phyloP scores from a whole-genome alignment of 1,284 basidiomycete species.

The Microbotryomycetes sp. region DNA sequence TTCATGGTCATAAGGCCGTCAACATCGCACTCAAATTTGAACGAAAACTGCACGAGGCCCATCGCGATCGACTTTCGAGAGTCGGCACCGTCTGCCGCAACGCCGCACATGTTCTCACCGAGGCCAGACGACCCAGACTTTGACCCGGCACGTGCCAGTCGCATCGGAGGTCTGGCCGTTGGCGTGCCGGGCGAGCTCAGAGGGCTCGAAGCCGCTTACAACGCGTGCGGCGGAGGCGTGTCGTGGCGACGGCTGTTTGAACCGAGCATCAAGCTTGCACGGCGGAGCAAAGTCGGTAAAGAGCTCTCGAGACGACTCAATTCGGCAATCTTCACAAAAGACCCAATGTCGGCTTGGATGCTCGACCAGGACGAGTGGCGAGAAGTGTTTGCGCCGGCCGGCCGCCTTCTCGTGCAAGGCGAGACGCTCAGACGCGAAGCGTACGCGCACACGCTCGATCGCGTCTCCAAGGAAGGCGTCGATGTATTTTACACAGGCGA shows the following conservation, averaged over 20 bases:
- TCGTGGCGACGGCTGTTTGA: slow-evolving; percentile 68
- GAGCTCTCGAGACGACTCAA: slow-evolving; percentile 67
- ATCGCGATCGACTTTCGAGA: slow-evolving; percentile 78
- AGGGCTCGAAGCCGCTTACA: slow-evolving; percentile 71
- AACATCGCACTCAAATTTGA: slow-evolving; percentile 36
- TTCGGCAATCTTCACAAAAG: slow-evolving; percentile 40
- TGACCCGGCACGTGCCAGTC: slow-evolving; percentile 43
- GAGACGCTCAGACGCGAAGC: slow-evolving; percentile 63
- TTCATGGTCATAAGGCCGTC: slow-evolving; percentile 84
- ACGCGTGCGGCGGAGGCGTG: slow-evolving; percentile 60
- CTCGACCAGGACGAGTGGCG: slow-evolving; percentile 68
- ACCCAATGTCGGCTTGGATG: slow-evolving; percentile 49
- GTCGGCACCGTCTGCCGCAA: slow-evolving; percentile 64
- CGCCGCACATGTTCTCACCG: slow-evolving; percentile 63
- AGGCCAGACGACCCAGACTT: slow-evolving; percentile 41
- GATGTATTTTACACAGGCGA: slow-evolving; percentile 71
- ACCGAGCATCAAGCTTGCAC: slow-evolving; percentile 65
- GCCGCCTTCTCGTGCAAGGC: slow-evolving; percentile 57
- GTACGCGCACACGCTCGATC: slow-evolving; percentile 58
- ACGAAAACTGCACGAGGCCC: slow-evolving; percentile 49
- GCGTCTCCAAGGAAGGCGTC: slow-evolving; percentile 60
- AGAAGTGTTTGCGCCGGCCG: slow-evolving; percentile 62
- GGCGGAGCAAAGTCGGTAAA: slow-evolving; percentile 58
- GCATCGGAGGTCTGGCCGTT: slow-evolving; percentile 68
- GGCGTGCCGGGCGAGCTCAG: slow-evolving; percentile 80